Percentiles rank a stretch among this genome's conserved stretches.
Evolutionary conservation across 2,329 filamentous ascomycete species (phyloP).

Genomic region (Trichoderma arundinaceum): DNA sequence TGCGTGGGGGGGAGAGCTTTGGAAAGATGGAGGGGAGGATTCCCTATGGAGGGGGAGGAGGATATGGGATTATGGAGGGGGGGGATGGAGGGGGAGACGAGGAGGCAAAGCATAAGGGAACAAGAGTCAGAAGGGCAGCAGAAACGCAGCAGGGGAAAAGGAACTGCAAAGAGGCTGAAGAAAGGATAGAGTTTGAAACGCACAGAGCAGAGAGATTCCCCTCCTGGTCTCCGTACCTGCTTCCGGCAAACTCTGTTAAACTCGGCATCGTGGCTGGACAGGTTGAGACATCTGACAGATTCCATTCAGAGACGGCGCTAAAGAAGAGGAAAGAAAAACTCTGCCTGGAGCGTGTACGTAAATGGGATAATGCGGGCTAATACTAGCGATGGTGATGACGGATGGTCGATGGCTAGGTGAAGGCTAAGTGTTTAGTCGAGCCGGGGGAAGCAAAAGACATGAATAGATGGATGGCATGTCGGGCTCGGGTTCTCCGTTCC

Average conservation of each 20-base stretch:
- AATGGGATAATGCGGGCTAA: background rate
- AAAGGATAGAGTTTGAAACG: slow-evolving; percentile 23
- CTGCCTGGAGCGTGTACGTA: background rate
- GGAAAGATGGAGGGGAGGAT: background rate
- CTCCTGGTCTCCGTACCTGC: background rate
- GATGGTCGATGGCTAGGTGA: slow-evolving; percentile 11
- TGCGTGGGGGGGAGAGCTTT: slow-evolving; percentile 16
- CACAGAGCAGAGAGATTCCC: background rate
- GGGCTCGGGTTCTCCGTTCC: slow-evolving; percentile 18
- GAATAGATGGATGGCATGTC: background rate
- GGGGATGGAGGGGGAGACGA: background rate
- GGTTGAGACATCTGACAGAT: slow-evolving; percentile 15
- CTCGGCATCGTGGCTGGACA: slow-evolving; percentile 7
- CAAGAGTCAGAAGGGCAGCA: slow-evolving; percentile 28
- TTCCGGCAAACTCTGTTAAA: no score
- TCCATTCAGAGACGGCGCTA: background rate
- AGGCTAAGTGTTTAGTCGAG: slow-evolving; percentile 3
- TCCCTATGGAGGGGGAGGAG: slow-evolving; percentile 12
- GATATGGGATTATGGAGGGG: slow-evolving; percentile 6
- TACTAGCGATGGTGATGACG: slow-evolving; percentile 13
- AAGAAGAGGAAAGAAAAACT: background rate
- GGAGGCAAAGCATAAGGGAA: background rate
- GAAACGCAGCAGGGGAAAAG: background rate
- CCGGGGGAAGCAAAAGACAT: background rate
- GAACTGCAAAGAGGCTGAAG: background rate